phyloP scores from a whole-genome alignment of 192 early-diverging fungal species.

The Podila minutissima region DNA sequence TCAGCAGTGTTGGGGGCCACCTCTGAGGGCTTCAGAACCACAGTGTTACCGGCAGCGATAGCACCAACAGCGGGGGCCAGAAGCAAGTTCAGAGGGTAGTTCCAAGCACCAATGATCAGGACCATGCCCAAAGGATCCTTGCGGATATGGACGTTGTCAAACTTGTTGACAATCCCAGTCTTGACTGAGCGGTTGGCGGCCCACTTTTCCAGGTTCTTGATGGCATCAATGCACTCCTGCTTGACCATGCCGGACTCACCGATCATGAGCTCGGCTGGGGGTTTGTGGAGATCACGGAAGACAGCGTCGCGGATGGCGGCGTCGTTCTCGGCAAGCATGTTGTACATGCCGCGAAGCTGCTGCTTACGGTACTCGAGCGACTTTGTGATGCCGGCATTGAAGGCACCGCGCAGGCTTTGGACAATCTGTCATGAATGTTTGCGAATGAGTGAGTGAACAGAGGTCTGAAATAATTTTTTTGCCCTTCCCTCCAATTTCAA shows the following conservation, averaged over 20 bases:
- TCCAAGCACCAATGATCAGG: slow-evolving; percentile 63
- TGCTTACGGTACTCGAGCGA: slow-evolving; percentile 63
- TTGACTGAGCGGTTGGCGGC: slow-evolving; percentile 61
- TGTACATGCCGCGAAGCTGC: slow-evolving; percentile 72
- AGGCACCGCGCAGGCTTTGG: slow-evolving; percentile 47
- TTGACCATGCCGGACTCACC: slow-evolving; percentile 68
- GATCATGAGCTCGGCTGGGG: slow-evolving; percentile 62
- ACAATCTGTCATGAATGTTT: slow-evolving; percentile 37
- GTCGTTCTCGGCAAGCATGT: slow-evolving; percentile 72
- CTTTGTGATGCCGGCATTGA: slow-evolving; percentile 51
- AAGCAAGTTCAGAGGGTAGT: slow-evolving; percentile 70
- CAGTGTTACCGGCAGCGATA: slow-evolving; percentile 93
- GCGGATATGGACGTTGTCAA: slow-evolving; percentile 68
- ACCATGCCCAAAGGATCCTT: slow-evolving; percentile 72
- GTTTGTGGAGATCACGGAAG: slow-evolving; percentile 70
- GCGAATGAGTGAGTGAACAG: background rate
- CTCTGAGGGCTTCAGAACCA: slow-evolving; percentile 87
- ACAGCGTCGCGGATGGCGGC: slow-evolving; percentile 65
- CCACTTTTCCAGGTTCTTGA: slow-evolving; percentile 74
- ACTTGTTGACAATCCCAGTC: slow-evolving; percentile 57
- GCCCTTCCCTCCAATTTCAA: background rate
- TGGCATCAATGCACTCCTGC: slow-evolving; percentile 58
- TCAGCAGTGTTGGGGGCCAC: slow-evolving; percentile 71
- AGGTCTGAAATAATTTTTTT: too few relatives aligned
- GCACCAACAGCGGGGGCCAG: slow-evolving; percentile 83